phyloP scores from a whole-genome alignment of 1,284 basidiomycete genomes.

The Melanopsichium pennsylvanicum region DNA sequence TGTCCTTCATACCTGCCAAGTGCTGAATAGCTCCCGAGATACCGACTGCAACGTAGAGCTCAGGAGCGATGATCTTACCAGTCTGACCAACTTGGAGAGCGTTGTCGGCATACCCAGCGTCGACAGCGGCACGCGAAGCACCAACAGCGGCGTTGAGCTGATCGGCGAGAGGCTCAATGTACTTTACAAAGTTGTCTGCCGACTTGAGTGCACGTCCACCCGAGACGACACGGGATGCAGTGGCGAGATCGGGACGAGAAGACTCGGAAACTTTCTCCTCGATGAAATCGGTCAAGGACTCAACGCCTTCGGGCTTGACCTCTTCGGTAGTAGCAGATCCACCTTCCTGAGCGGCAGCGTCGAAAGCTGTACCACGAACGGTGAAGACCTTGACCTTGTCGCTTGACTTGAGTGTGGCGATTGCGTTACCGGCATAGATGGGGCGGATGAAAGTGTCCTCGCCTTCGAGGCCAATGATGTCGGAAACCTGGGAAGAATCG shows the following conservation, averaged over 20 bases:
- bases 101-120: constrained; percentile 98
- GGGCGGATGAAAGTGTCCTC: constrained; percentile 86
- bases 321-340: constrained; percentile 73
- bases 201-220: constrained; percentile 96
- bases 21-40: constrained; percentile 99
- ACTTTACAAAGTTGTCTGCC: constrained; percentile 86
- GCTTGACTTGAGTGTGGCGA: constrained; percentile 85
- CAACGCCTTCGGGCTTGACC: constrained; percentile 75
- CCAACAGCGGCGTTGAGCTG: constrained; percentile 93
- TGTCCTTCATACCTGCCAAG: constrained; percentile 99
- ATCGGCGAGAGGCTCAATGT: constrained; percentile 92
- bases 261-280: constrained; percentile 87
- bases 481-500: constrained; percentile 77
- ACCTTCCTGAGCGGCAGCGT: constrained; percentile 71
- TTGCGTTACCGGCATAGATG: constrained; percentile 98
- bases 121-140: constrained; percentile 95
- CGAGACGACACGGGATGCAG: constrained; percentile 87
- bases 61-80: constrained; percentile 81
- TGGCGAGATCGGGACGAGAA: constrained; percentile 89
- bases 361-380: constrained; percentile 91
- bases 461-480: constrained; percentile 85
- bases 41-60: constrained; percentile 93
- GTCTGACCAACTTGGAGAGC: constrained; percentile 98
- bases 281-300: constrained; percentile 74
- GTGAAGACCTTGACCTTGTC: constrained; percentile 92